Evolutionary conservation across 176 grass and related monocot genomes (phyloP), one percentile per base, ranked within the genome.

Genomic region (Microstegium vimineum): DNA sequence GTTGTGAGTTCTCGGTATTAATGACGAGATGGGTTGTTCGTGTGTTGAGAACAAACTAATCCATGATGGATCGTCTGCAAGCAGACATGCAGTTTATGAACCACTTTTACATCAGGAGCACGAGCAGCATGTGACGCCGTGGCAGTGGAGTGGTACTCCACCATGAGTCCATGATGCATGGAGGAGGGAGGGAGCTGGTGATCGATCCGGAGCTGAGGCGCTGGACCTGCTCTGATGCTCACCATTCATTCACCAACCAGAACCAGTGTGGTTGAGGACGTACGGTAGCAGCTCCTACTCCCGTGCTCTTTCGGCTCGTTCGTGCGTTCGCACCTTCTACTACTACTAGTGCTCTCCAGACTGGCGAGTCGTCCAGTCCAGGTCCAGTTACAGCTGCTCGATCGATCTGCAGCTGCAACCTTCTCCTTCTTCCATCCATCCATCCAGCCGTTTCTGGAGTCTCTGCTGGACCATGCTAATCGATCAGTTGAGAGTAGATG

Each of bases 201-300:
- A 60, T n/a, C 33, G 41, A 70, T 66, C n/a, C 69, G 81, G 70
- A 54, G 10, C 42, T 45, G 42, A n/a, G 42, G 15, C 42, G 8
- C 52, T 69, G 49, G 69, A 33, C 30, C 33, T 47, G 45, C 40
- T 41, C 40, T n/a, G 37, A 14, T 51, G 46, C 27, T 71, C 64
- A 51, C 46, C 46, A 51, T n/a, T n/a, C n/a, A n/a, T n/a, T n/a
- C n/a, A 81, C 37, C 73, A 52, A 33, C 73, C n/a, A n/a, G n/a
- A 32, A 23, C 41, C 35, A 34, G n/a, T 26, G 82, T 76, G 62
- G 68, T 35, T 45, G 49, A 69, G 11, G 45, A 47, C 41, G 45
- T 4, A 18, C 45, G 45, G 15, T 6, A 56, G 9, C 2, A 68
- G 66, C 34, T 40, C n/a, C n/a, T n/a, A 20, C 69, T 54, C 10